Evolutionary conservation across 2,329 filamentous ascomycete genomes (phyloP).

Genomic region (Trichoderma atroviride): DNA sequence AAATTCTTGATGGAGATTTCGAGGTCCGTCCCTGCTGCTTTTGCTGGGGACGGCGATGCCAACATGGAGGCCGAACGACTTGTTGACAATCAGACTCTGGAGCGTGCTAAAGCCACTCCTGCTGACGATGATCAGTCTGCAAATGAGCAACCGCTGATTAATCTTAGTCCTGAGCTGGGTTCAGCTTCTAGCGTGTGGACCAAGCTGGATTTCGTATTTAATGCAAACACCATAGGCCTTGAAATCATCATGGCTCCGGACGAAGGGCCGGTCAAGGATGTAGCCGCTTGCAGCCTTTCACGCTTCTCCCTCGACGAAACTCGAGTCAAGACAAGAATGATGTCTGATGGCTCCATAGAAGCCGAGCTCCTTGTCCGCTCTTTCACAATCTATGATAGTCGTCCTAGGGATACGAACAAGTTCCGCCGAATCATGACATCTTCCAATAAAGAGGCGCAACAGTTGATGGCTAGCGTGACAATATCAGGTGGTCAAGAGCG

Average conservation of each 20-base stretch:
- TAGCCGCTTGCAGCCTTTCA: constrained; percentile 81
- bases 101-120: constrained; percentile 50
- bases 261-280: constrained; percentile 74
- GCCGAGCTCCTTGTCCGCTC: constrained; percentile 91
- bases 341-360: constrained; percentile 88
- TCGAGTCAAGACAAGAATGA: constrained; percentile 86
- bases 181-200: constrained; percentile 77
- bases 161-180: constrained; percentile 71
- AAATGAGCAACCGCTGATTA: constrained; percentile 49
- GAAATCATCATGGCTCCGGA: constrained; percentile 81
- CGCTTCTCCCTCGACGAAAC: constrained; percentile 95
- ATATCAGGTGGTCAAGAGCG: constrained; percentile 84
- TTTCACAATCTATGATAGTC: constrained; percentile 91
- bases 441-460: constrained; percentile 91
- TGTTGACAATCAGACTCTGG: constrained; percentile 61
- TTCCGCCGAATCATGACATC: constrained; percentile 98
- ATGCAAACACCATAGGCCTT: constrained; percentile 81
- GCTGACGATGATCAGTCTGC: constrained; percentile 39
- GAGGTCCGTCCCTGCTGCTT: constrained; percentile 83
- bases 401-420: constrained; percentile 87
- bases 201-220: constrained; percentile 89
- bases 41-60: constrained; percentile 68
- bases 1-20: constrained; percentile 88
- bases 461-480: constrained; percentile 96
- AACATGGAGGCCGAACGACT: constrained; percentile 76